Percentiles rank a stretch among this genome's conserved stretches.
Conservation (phyloP, 2,329 filamentous ascomycete species). For the Aspergillus japonicus region DNA sequence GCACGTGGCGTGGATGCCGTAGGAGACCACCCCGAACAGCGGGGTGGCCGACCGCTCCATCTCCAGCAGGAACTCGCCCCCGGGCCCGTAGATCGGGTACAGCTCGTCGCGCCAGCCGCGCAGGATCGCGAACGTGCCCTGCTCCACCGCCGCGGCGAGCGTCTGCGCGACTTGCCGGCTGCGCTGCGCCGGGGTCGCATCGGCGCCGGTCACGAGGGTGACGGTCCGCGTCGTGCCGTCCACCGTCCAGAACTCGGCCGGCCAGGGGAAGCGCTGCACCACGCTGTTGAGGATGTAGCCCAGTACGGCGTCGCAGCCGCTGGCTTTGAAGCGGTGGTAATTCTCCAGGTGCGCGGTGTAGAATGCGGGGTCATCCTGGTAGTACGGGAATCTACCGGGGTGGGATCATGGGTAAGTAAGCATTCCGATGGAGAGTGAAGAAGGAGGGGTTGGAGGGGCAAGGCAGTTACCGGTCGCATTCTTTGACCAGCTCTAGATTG, state of each 20-base stretch:
- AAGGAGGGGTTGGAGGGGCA: background rate
- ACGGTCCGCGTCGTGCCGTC: slow-evolving; percentile 62
- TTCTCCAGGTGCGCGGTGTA: slow-evolving; percentile 55
- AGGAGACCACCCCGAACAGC: slow-evolving; percentile 72
- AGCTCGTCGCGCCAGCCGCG: slow-evolving; percentile 76
- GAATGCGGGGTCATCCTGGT: slow-evolving; percentile 56
- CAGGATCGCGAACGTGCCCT: slow-evolving; percentile 71
- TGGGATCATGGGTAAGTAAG: slow-evolving; percentile 15
- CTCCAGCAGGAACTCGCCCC: slow-evolving; percentile 62
- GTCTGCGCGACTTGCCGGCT: slow-evolving; percentile 59
- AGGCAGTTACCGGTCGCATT: slow-evolving; percentile 53
- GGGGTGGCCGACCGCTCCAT: slow-evolving; percentile 74
- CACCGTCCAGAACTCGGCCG: slow-evolving; percentile 59
- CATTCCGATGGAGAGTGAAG: background rate
- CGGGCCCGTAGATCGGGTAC: slow-evolving; percentile 71
- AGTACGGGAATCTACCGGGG: slow-evolving; percentile 72
- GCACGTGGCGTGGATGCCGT: slow-evolving; percentile 78
- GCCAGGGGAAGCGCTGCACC: slow-evolving; percentile 44
- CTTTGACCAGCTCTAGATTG: slow-evolving; percentile 56
- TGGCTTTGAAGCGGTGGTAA: slow-evolving; percentile 66
- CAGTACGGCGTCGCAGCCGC: slow-evolving; percentile 61
- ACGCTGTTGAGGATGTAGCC: slow-evolving; percentile 59
- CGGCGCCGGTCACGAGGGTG: slow-evolving; percentile 56
- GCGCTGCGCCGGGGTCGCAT: slow-evolving; percentile 61
- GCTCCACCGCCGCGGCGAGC: slow-evolving; percentile 65